Evolutionary conservation across 1,139 yeast genomes (phyloP).

Genomic region (Maudiozyma humilis): DNA sequence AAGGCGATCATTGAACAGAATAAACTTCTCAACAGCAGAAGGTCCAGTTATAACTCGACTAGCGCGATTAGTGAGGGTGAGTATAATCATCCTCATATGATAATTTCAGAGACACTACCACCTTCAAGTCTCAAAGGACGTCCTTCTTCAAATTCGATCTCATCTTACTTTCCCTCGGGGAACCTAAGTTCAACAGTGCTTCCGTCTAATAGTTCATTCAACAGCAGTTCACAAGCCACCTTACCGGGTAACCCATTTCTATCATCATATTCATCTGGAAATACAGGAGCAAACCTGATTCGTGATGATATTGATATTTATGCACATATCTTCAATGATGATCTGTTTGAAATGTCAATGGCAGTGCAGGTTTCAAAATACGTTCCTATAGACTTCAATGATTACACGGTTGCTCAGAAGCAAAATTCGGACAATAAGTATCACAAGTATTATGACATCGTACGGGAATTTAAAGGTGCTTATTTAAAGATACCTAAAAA

Average conservation of each 20-base stretch:
- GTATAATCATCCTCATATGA: background rate
- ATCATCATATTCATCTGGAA: background rate
- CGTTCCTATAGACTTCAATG: conserved; percentile 8
- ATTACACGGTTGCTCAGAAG: background rate
- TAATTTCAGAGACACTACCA: conserved; percentile 4
- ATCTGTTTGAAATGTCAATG: conserved; percentile 16
- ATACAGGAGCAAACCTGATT: background rate
- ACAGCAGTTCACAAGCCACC: conserved; percentile 9
- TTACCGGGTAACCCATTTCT: conserved; percentile 15
- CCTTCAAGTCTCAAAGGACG: conserved; percentile 11
- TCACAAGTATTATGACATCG: conserved; percentile 19
- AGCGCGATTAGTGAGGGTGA: background rate
- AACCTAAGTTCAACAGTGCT: background rate
- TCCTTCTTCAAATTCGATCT: conserved; percentile 20
- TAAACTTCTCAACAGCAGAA: background rate
- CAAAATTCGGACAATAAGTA: conserved; percentile 11
- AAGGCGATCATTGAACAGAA: conserved; percentile 7
- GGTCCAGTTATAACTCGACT: background rate
- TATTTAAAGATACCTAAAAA: conserved; percentile 21
- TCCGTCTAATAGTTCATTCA: background rate
- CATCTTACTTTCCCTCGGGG: conserved; percentile 17
- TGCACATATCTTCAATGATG: conserved; percentile 21
- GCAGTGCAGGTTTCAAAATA: conserved; percentile 15
- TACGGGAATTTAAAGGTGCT: conserved; percentile 29
- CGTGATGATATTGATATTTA: conserved; percentile 27